Evolutionary conservation across 495 filamentous ascomycete species (phyloP), one percentile per base, ranked within the genome.

Genomic region (Staphylotrichum longicolle): DNA sequence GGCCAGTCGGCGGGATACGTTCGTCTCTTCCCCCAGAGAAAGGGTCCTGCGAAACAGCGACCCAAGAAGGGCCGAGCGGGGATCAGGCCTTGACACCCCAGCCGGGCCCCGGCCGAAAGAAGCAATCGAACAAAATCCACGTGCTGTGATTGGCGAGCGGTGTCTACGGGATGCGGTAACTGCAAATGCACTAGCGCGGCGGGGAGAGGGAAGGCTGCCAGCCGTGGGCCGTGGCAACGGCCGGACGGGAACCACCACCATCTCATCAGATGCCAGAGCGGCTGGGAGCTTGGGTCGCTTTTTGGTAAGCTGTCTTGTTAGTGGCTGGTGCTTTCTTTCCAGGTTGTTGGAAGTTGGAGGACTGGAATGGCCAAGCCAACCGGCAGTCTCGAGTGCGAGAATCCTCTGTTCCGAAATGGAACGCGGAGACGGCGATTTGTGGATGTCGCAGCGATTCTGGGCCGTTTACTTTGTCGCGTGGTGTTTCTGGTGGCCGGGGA

Each of bases 61-160:
- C 20, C 4, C 52, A 6, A 32, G 6, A 8, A 30, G 46, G 15
- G 32, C 56, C 20, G 56, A 40, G 56, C 44, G 39, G 15, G 55
- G 50, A 48, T 45, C 5, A 5, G 10, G 37, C 37, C 6, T 39
- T 7, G 30, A 35, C 41, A 35, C 4, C 42, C 3, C 9, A 8
- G 35, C 47, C n/a, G 30, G 46, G 12, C 14, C 27, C 40, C 32
- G 48, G 33, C 64, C 61, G 42, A 66, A 66, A 63, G 64, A 63
- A 63, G 61, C 48, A 63, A 62, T 58, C 42, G 57, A 63, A 50
- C 40, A 32, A 35, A 55, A 57, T 61, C 40, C 8, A 56, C 5
- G 48, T 41, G 35, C 7, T 39, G n/a, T 63, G 57, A 67, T 67
- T 67, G 65, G 65, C 30, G 27, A 37, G 44, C 30, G 46, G 27